These are phyloP conservation scores for Bruguiera gymnorhiza DNA, from an alignment of 345 rosid genomes.

Conservation along the genomic window DNA sequence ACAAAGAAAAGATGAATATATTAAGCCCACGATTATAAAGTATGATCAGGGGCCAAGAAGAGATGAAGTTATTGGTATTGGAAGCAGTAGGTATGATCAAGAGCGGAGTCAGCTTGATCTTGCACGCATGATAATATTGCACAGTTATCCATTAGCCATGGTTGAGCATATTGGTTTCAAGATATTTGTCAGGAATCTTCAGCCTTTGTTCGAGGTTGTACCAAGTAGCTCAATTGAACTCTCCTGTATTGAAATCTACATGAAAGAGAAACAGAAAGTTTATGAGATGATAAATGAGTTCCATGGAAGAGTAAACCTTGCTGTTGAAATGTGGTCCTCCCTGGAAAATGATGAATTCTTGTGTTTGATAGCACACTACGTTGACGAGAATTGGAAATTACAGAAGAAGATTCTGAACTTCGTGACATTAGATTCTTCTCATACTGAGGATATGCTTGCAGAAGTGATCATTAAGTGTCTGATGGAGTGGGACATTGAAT, in stretches of 20 bases:
- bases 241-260: conserved; percentile 72
- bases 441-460: conserved; percentile 79
- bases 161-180: conserved; percentile 91
- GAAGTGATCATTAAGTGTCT: conserved; percentile 73
- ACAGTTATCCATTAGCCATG: conserved; percentile 76
- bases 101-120: conserved; percentile 75
- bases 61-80: conserved; percentile 63
- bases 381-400: conserved; percentile 82
- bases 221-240: conserved; percentile 54
- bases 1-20: conserved; percentile 65
- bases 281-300: conserved; percentile 49
- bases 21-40: conserved; percentile 51
- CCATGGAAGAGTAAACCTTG: conserved; percentile 71
- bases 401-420: conserved; percentile 80
- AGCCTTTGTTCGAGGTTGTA: conserved; percentile 70
- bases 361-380: conserved; percentile 68
- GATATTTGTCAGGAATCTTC: conserved; percentile 82
- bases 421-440: conserved; percentile 69
- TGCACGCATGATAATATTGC: conserved; percentile 87
- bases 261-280: conserved; percentile 73
- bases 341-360: conserved; percentile 49
- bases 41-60: conserved; percentile 68
- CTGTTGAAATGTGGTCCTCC: conserved; percentile 78
- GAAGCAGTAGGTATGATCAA: conserved; percentile 70
- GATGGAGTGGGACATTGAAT: conserved; percentile 81